Evolutionary conservation across 2,329 filamentous ascomycete species (phyloP), one percentile per base, ranked within the genome.

Genomic region (Sporothrix pallida): DNA sequence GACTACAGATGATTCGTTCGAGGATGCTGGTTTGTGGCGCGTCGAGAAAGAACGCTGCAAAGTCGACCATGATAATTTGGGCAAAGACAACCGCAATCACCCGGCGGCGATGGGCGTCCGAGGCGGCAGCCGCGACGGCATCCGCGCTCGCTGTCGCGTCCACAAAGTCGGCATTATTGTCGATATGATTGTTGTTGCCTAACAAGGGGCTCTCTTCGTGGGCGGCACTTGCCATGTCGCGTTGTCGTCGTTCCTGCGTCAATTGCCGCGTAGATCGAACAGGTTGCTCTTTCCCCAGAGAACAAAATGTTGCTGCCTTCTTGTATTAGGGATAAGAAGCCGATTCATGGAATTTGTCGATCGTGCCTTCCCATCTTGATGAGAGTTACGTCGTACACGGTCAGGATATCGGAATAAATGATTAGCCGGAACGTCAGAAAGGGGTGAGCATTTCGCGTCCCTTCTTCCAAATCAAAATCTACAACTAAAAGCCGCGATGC

Each of bases 41-140:
- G 26, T 70, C 67, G 20, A 70, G 48, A 26, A 70, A 70, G 23
- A 70, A 70, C 23, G 67, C 67, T 26, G 65, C 67, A 37, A 70
- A 56, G 48, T 70, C 67, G 26, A 70, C n/a, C 4, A 70, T 26
- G 26, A 70, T 54, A 26, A 70, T 26, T 9, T 50, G 44, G 8
- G 48, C 48, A n/a, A 67, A 67, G 3, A 26, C 15, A 10, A 67
- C 20, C 9, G 31, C 10, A 5, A 67, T 67, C 12, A 67, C 63
- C 10, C 63, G 44, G 20, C 63, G 44, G n/a, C 63, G 63, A 5
- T 31, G 23, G 20, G 44, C 44, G 6, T 37, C 60, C 0, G 60
- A 7, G 13, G 20, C 20, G 50, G 46, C 23, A 10, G 13, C 20
- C 2, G 63, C 63, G 63, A 48, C 63, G 63, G 20, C 63, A 31